A percentile compares a stretch with the other conserved stretches of the same genome.
These are phyloP conservation scores for Erysimum cheiri DNA, from an alignment of 441 rosid genomes.

Conservation along the genomic window DNA sequence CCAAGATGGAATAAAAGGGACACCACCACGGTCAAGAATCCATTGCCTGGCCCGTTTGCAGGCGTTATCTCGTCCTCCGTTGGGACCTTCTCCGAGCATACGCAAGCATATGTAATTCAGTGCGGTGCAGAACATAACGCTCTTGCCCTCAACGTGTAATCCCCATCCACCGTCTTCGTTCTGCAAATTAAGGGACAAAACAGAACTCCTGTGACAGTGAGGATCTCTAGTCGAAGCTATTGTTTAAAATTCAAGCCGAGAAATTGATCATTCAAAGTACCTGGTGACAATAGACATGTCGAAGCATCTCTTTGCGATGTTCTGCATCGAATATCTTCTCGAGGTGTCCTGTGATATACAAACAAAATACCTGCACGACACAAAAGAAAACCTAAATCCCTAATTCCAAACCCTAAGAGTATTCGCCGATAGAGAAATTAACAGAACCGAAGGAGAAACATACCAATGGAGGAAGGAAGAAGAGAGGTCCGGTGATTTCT, in stretches of 20 bases:
- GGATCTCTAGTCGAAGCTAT: background rate
- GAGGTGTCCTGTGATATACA: constrained; percentile 58
- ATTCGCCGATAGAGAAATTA: background rate
- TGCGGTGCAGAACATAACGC: constrained; percentile 68
- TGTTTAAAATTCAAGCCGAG: background rate
- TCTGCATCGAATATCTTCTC: constrained; percentile 51
- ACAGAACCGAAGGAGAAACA: no score
- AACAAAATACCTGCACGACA: constrained; percentile 60
- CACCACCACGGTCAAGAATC: constrained; percentile 74
- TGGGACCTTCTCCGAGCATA: constrained; percentile 60
- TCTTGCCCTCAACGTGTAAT: constrained; percentile 67
- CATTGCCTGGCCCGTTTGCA: constrained; percentile 58
- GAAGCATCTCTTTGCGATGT: constrained; percentile 65
- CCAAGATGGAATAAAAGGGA: constrained; percentile 53
- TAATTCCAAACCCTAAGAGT: constrained; percentile 4
- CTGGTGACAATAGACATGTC: constrained; percentile 59
- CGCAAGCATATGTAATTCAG: constrained; percentile 66
- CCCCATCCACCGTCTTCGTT: constrained; percentile 94
- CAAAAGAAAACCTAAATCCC: background rate
- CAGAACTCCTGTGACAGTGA: background rate
- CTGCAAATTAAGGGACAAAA: constrained; percentile 40
- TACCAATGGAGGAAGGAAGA: constrained; percentile 70
- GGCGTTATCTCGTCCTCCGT: constrained; percentile 52
- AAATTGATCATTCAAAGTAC: constrained; percentile 23
- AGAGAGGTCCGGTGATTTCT: constrained; percentile 64